Evolutionary conservation across 2,329 filamentous ascomycete genomes (phyloP).

Genomic region (Beauveria caledonica): DNA sequence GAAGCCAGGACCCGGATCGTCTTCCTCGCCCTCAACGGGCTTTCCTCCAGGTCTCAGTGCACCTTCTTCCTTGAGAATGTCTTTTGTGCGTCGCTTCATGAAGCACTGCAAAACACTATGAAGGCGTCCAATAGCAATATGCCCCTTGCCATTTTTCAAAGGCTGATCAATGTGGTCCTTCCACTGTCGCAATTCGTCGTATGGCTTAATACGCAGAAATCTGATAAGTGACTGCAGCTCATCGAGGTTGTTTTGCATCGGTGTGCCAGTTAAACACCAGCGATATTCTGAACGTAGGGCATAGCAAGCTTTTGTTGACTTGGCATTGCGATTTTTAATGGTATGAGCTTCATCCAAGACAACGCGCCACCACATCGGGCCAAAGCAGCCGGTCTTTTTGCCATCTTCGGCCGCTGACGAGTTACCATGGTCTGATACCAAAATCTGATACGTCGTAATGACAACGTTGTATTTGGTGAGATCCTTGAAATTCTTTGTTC

Average conservation of each 20-base stretch:
- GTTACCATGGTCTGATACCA: conserved; percentile 80
- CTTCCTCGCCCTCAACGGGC: conserved; percentile 36
- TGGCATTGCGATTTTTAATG: conserved; percentile 97
- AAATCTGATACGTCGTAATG: conserved; percentile 91
- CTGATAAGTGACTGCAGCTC: conserved; percentile 90
- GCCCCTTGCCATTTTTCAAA: conserved; percentile 82
- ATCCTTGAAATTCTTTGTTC: conserved; percentile 70
- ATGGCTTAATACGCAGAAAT: conserved; percentile 87
- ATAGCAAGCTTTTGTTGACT: conserved; percentile 87
- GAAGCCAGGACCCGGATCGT: conserved; percentile 57
- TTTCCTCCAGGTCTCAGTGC: conserved; percentile 72
- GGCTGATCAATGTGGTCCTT: conserved; percentile 84
- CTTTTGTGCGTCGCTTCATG: conserved; percentile 98
- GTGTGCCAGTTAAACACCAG: conserved; percentile 94
- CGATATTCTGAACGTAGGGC: conserved; percentile 78
- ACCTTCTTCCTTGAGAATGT: conserved; percentile 83
- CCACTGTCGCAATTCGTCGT: conserved; percentile 79
- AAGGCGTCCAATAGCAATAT: conserved; percentile 78
- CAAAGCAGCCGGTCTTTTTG: conserved; percentile 75
- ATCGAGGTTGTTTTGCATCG: conserved; percentile 97
- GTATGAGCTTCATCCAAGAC: conserved; percentile 96
- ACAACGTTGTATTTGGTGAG: conserved; percentile 87
- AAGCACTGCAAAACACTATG: conserved; percentile 83
- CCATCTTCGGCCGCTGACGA: conserved; percentile 53
- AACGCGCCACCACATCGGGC: conserved; percentile 87